Conservation (phyloP, 441 rosid species). For the Populus hybrid region DNA sequence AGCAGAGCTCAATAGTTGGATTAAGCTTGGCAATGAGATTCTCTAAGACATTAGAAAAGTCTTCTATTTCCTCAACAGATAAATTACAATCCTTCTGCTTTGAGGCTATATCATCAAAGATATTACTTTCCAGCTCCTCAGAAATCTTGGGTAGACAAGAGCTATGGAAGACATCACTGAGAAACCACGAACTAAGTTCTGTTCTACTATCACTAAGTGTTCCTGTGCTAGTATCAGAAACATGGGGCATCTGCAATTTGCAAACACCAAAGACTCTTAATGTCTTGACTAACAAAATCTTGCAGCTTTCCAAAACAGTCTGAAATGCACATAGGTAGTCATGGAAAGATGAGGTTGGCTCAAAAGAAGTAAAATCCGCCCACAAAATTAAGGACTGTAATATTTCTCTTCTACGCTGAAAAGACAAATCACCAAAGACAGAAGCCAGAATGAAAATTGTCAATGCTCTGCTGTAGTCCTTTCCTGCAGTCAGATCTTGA, state of each 20-base stretch:
- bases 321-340: slow-evolving; percentile 76
- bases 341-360: slow-evolving; percentile 60
- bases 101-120: slow-evolving; percentile 23
- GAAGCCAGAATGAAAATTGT: slow-evolving; percentile 62
- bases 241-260: slow-evolving; percentile 39
- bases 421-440: slow-evolving; percentile 62
- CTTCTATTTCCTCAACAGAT: slow-evolving; percentile 50
- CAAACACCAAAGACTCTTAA: slow-evolving; percentile 41
- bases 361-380: slow-evolving; percentile 62
- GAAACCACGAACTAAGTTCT: slow-evolving; percentile 46
- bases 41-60: slow-evolving; percentile 53
- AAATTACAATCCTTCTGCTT: slow-evolving; percentile 32
- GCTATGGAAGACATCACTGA: slow-evolving; percentile 33
- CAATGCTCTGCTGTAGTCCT: slow-evolving; percentile 44
- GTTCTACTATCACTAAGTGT: slow-evolving; percentile 26
- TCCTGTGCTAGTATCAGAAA: slow-evolving; percentile 26
- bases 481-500: slow-evolving; percentile 39
- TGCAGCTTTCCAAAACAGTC: slow-evolving; percentile 58
- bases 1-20: slow-evolving; percentile 58
- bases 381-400: slow-evolving; percentile 58
- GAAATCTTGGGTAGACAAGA: slow-evolving; percentile 29
- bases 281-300: slow-evolving; percentile 43
- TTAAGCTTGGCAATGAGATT: slow-evolving; percentile 45
- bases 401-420: slow-evolving; percentile 46
- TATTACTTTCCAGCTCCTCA: slow-evolving; percentile 31